Evolutionary conservation across 345 rosid species (phyloP), one percentile per base, ranked within the genome.

Genomic region (Rubroshorea leprosula): DNA sequence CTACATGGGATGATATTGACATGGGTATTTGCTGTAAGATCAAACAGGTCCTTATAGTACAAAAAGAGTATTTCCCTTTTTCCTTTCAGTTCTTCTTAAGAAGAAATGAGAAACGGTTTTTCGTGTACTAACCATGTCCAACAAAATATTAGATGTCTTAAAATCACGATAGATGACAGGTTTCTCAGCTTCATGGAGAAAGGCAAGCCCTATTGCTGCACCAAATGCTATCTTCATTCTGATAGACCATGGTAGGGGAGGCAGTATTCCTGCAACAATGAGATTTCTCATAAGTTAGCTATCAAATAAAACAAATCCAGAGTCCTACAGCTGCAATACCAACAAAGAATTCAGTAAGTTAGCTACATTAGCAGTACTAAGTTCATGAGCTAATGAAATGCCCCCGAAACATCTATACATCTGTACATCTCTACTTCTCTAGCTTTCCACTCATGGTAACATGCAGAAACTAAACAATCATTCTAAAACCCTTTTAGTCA

Each of bases 131-230:
- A 92, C 98, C 85, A 45, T 68, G 72, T 92, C 98, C 43, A 92
- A 69, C 49, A 92, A 80, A 58, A 92, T 92, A 73, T 92, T 92
- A 9, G 98, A 92, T 0, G 98, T 92, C 79, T 89, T 92, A 63
- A 92, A 92, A 74, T 92, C 98, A 4, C 98, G 95, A 53, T 86
- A 92, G 62, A 92, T 92, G 68, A 92, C 98, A 0, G 98, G 96
- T 57, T 92, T 92, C 66, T 84, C 93, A 5, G 98, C 98, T 54
- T 81, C 96, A 49, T 92, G 98, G 23, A 92, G 90, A 61, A 89
- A 92, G 38, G 98, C 98, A 1, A 92, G 95, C 49, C 98, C 98
- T 77, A 86, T 89, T 5, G 98, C 98, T 48, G 98, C 97, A 65
- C 95, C 97, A 0, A 74, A 84, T 51, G 95, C 98, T 67, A 92